Percentiles rank a stretch among this genome's conserved stretches.
Conservation (phyloP, 129 eudicot species). For the Tagetes erecta region DNA sequence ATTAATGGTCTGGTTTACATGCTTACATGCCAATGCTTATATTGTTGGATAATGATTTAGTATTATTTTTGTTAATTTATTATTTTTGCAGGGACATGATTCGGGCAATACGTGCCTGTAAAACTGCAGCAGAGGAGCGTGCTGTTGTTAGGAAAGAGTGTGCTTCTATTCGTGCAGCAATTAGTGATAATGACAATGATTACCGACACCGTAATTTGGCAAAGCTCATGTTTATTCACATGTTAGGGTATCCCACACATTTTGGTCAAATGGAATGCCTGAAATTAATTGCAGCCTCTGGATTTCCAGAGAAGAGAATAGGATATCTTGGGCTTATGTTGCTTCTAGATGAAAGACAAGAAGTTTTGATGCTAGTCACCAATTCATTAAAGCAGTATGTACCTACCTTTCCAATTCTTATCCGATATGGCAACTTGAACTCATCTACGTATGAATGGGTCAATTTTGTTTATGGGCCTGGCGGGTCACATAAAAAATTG, state of each 20-base stretch:
- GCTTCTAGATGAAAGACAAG: slow-evolving; percentile 99
- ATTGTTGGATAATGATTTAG: background rate
- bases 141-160: slow-evolving; percentile 96
- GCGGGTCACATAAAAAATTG: background rate
- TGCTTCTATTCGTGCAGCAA: slow-evolving; percentile 96
- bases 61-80: background rate
- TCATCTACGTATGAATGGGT: slow-evolving; percentile 11
- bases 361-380: slow-evolving; percentile 97
- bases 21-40: slow-evolving; percentile 4
- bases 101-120: slow-evolving; percentile 98
- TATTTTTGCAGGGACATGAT: slow-evolving; percentile 91
- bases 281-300: slow-evolving; percentile 93
- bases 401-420: slow-evolving; percentile 15
- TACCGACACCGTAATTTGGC: slow-evolving; percentile 98
- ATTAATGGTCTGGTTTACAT: background rate
- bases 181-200: slow-evolving; percentile 87
- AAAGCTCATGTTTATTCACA: slow-evolving; percentile 99
- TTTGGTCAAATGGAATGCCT: slow-evolving; percentile 99
- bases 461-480: slow-evolving; percentile 8
- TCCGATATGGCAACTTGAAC: background rate
- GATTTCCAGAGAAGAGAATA: slow-evolving; percentile 98
- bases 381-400: slow-evolving; percentile 96
- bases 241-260: slow-evolving; percentile 99
- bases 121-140: slow-evolving; percentile 99
- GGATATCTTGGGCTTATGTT: slow-evolving; percentile 99